Evolutionary conservation across 345 rosid genomes (phyloP), one percentile per base, ranked within the genome.

Genomic region (Cochlearia excelsa): DNA sequence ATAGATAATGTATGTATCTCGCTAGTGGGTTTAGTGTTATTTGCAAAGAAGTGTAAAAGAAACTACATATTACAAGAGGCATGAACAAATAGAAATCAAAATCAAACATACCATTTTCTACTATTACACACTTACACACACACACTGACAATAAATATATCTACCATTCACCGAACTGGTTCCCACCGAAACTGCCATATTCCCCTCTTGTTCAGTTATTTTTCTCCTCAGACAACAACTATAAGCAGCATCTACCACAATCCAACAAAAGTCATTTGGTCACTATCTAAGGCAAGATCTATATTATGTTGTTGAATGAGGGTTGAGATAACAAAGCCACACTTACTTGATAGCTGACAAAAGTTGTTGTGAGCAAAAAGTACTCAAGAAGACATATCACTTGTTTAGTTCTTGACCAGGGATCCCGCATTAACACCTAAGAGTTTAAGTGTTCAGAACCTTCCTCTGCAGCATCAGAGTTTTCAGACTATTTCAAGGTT

Each of bases 391-490:
- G 74, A 70, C 71, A 77, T 35, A 63, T 77, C 78, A 54, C 65
- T 80, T 47, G 71, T 43, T 35, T 44, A 48, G 74, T 57, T 75
- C 61, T 70, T 75, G 58, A 82, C 66, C 62, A 72, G 51, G 31
- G 72, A 38, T 59, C 76, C 67, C 3, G 61, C 50, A 26, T 74
- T 50, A 67, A 63, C 57, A 67, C 75, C 82, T 75, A 75, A 53
- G n/a, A 75, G 41, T 74, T 71, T 68, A 50, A 48, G 68, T 57
- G 74, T 68, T 72, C 62, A 76, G 33, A 57, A 77, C 79, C 59
- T 70, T 57, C 78, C 74, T 71, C 94, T 81, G 78, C 62, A 76
- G 49, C 66, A 72, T 40, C 71, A 74, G 63, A 59, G 54, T 53
- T 52, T 53, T 73, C 75, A 53, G 79, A 60, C 74, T 73, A 51